Evolutionary conservation across 768 basidiomycete species (phyloP).

Genomic region (Roridomyces roridus): DNA sequence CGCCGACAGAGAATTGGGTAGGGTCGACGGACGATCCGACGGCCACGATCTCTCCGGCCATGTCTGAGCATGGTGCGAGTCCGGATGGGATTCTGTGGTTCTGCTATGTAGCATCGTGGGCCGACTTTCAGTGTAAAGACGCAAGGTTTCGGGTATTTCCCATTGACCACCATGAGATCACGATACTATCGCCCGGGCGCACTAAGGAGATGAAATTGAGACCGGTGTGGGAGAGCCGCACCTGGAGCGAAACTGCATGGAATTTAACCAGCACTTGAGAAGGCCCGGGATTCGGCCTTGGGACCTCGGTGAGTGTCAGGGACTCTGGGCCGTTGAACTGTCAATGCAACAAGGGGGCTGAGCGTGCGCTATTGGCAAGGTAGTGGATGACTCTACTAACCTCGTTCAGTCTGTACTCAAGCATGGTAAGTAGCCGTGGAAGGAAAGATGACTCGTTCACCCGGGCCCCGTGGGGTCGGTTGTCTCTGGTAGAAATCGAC

Average conservation of each 20-base stretch:
- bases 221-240: not conserved
- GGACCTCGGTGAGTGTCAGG: constrained; percentile 5
- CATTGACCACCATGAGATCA: constrained; percentile 40
- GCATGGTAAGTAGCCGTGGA: no score
- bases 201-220: not conserved
- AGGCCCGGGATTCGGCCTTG: constrained; percentile 34
- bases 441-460: no score
- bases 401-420: constrained; percentile 13
- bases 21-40: constrained; percentile 14
- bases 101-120: no score
- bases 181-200: constrained; percentile 30
- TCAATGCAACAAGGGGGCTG: no score
- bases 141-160: constrained; percentile 7
- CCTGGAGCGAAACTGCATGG: constrained; percentile 46
- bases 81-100: constrained; percentile 23
- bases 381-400: not conserved
- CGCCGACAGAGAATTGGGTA: constrained; percentile 11
- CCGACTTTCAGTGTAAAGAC: no score
- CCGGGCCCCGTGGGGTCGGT: no score
- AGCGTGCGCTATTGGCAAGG: no score
- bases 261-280: constrained; percentile 46
- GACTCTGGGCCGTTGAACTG: constrained; percentile 17
- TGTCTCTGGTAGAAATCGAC: no score
- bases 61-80: no score
- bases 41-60: no score